Base-by-base conservation (phyloP, 257 asterid species). In the Dorcoceras hygrometricum region DNA sequence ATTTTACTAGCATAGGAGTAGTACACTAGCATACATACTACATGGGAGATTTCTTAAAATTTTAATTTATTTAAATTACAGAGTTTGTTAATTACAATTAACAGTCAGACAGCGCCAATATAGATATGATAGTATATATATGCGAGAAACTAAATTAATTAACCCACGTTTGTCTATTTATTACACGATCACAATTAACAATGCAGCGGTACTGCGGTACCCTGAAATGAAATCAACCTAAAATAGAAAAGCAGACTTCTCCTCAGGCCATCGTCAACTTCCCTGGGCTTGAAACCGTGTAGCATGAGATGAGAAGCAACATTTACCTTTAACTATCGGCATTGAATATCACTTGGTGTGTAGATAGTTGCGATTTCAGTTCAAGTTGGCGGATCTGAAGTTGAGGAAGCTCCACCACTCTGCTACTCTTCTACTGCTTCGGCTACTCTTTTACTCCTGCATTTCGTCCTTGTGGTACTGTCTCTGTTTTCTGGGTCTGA, bases 301-400 rank as follows among this genome's bases (percentile, higher is more conserved):
- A 0, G 46, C 14, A 34, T 14, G 16, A 10, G 46, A 34, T 34
- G 46, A 34, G 10, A 34, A 34, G 19, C 6, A 6, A 43, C 9
- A 3, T 12, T 43, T 43, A 0, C 51, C n/a, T 3, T 16, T 36
- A 36, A 36, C 5, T 12, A 36, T 2, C 5, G 18, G 16, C 48
- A 75, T 75, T 50, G 4, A 22, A 59, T 27, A 24, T 65, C 73
- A 69, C 66, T 73, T 24, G 8, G 27, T 65, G 76, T 46, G 71
- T 65, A 56, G 69, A 54, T 65, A 66, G 70, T 60, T 57, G 14
- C 16, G 54, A 71, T 60, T 71, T 71, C 68, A 61, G 78, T 46
- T 14, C 48, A 62, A 62, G 66, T 61, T 43, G 68, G 73, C 70
- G 75, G 86, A 81, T 81, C 83, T 81, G 83, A 73, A 75, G 64